A percentile compares a stretch with the other conserved stretches of the same genome.
Conservation (phyloP, 1,284 basidiomycete species). For the Cystobasidium pallidum region DNA sequence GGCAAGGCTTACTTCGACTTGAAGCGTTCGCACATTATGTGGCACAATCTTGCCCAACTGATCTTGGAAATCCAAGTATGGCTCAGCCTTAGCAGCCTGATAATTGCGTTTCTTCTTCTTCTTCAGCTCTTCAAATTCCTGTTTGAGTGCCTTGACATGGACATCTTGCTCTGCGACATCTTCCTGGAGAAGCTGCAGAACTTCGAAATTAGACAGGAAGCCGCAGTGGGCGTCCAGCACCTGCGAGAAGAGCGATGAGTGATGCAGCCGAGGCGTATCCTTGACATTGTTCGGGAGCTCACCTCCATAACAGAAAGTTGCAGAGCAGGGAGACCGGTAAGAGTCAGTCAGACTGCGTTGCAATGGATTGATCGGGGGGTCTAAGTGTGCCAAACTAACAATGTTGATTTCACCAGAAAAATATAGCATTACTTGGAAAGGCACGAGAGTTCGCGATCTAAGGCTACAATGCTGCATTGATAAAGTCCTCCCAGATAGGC, state of each 20-base stretch:
- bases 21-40: constrained; percentile 35
- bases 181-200: constrained; percentile 24
- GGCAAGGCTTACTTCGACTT: constrained; percentile 27
- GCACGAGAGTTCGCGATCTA: too few relatives aligned
- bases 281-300: not conserved
- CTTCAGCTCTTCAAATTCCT: constrained; percentile 3
- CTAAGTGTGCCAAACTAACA: too few relatives aligned
- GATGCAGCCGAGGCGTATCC: not conserved
- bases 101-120: not conserved
- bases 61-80: constrained; percentile 32
- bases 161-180: constrained; percentile 35
- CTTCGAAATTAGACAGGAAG: constrained; percentile 40
- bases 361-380: too few relatives aligned
- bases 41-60: constrained; percentile 35
- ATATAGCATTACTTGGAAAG: too few relatives aligned
- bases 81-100: constrained; percentile 6
- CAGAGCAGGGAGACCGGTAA: too few relatives aligned
- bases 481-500: not conserved
- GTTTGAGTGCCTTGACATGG: constrained; percentile 15
- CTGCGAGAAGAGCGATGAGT: not conserved
- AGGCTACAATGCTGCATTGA: not conserved
- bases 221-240: constrained; percentile 38
- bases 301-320: constrained; percentile 17
- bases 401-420: too few relatives aligned
- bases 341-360: too few relatives aligned